Base-by-base conservation (phyloP, 2,329 filamentous ascomycete genomes). In the Stagonosporopsis tanaceti region DNA sequence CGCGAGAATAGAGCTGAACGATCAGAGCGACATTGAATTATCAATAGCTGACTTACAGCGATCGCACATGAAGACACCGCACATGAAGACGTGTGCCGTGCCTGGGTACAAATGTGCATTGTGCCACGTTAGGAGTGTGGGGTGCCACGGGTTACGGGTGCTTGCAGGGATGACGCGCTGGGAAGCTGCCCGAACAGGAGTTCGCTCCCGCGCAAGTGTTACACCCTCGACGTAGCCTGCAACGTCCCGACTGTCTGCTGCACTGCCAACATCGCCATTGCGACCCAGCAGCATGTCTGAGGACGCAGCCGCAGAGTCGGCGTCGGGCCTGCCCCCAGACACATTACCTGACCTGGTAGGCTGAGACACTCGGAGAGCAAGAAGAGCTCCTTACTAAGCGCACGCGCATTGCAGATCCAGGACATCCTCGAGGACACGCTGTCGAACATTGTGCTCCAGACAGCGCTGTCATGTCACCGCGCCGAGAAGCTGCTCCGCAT, bases 361-460 rank as follows among this genome's bases (percentile, higher is more conserved):
- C 48, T 58, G 54, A 46, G 28, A 27, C 35, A 12, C 17, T 37
- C n/a, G 37, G 51, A 30, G 50, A 53, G 47, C 46, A 53, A 45
- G 39, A 39, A 30, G 50, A 54, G 44, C 66, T 64, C 57, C 66
- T 64, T 67, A 70, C 69, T 72, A 66, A 73, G 48, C 51, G 53
- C 34, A 35, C 39, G 51, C 45, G 38, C 28, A 44, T 27, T 48
- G 34, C 50, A 76, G 75, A 75, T 73, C 8, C 66, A 57, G 37
- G 66, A 72, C 28, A 85, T 94, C 59, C 83, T 94, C 69, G 89
- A 93, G 69, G 90, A 93, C 71, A 78, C 89, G 53, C 80, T 94
- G 60, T 87, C 90, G 79, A 93, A 91, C 75, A 85, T 93, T 69
- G 84, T 93, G 65, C 88, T 90, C 75, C 89, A 91, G 73, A 82